A percentile compares a stretch with the other conserved stretches of the same genome.
These are phyloP conservation scores for Chrysoporthe deuterocubensis DNA, from an alignment of 2,329 filamentous ascomycete species.

Conservation along the genomic window DNA sequence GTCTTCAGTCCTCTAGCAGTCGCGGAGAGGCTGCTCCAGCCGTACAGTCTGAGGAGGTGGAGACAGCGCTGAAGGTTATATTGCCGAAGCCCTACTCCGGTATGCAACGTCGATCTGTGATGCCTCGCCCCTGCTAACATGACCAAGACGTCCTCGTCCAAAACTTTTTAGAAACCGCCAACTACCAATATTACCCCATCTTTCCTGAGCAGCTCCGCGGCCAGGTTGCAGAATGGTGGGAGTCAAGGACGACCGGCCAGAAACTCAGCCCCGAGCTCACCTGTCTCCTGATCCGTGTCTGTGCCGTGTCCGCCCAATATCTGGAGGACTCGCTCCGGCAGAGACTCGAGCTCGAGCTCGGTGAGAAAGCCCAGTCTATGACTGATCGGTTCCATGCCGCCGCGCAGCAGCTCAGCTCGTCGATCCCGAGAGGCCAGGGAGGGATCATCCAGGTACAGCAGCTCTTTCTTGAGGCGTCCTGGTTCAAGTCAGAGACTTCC, in stretches of 20 bases:
- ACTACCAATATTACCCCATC: conserved; percentile 50
- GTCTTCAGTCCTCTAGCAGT: conserved; percentile 16
- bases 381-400: conserved; percentile 46
- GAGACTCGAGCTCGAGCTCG: conserved; percentile 50
- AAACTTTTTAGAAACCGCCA: conserved; percentile 48
- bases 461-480: conserved; percentile 50
- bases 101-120: conserved; percentile 24
- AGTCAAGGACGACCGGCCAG: conserved; percentile 39
- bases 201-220: conserved; percentile 50
- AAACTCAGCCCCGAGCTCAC: conserved; percentile 48
- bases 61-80: conserved; percentile 37
- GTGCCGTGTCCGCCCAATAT: conserved; percentile 49
- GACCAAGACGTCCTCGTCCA: conserved; percentile 48
- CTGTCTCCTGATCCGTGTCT: conserved; percentile 51
- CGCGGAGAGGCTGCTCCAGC: conserved; percentile 24
- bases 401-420: conserved; percentile 47
- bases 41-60: conserved; percentile 37
- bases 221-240: conserved; percentile 52
- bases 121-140: not conserved
- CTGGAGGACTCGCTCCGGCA: conserved; percentile 42
- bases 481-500: conserved; percentile 51
- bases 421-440: conserved; percentile 47
- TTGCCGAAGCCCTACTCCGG: conserved; percentile 45
- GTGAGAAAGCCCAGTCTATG: conserved; percentile 43
- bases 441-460: conserved; percentile 52